Base-by-base conservation (phyloP, 2,329 filamentous ascomycete genomes). In the Ophiostoma triangulosporum region DNA sequence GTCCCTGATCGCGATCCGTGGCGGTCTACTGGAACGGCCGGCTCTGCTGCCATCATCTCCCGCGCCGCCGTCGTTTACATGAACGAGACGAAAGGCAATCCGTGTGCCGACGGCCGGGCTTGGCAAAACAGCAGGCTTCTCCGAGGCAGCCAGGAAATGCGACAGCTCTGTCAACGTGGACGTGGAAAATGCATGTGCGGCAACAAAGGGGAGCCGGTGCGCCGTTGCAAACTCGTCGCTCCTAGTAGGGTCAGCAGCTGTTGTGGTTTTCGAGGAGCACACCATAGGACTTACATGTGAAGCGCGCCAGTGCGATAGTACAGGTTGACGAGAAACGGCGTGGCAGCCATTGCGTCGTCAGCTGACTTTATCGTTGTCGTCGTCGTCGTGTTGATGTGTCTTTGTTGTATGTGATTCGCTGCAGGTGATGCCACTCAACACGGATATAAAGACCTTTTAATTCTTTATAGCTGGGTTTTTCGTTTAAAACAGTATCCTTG, bases 21-120 rank as follows among this genome's bases (percentile, higher is more conserved):
- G 78, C 48, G 58, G 43, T 17, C 26, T 57, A 50, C 27, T 27
- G 5, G 64, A 58, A 53, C 64, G 58, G 54, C 64, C 62, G 32
- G 26, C 14, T 6, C 14, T 24, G 51, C 64, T 63, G 48, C 53
- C 58, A 5, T 46, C 63, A 33, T 53, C 59, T 20, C 51, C 51
- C 17, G 17, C 60, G 62, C 22, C 64, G 69, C 24, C 85, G 4
- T 46, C 79, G 66, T 95, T 88, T 1, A 86, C 85, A 65, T 86
- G 95, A 52, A 96, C 80, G 17, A 95, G 78, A 48, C 90, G 84
- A 69, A 93, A 97, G 57, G 81, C 82, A n/a, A 96, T 75, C 52
- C 91, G 81, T 8, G 89, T 91, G 57, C 91, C 90, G 38, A 89
- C 76, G 6, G 83, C 78, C 0, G 86, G 86, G 35, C 76, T 72